A percentile compares a stretch with the other conserved stretches of the same genome.
Conservation (phyloP, 139 green algal species). For the Desmodesmus armatus region DNA sequence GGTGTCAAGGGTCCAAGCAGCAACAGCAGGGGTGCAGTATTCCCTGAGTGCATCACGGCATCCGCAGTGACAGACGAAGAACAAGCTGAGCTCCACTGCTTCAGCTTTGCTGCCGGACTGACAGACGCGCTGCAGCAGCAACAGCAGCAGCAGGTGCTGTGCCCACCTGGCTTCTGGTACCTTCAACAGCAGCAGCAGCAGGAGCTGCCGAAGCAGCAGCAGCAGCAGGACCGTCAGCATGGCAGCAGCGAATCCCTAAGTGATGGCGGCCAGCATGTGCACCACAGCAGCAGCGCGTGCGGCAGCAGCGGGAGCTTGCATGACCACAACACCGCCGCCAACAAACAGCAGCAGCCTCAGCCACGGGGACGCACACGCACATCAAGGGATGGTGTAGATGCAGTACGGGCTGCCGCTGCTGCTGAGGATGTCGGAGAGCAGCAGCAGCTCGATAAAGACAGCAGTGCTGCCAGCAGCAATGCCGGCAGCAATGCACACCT, state of each 20-base stretch:
- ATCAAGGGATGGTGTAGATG: not conserved
- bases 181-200: not conserved
- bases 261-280: not conserved
- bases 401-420: not conserved
- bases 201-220: not conserved
- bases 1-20: not conserved
- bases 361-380: not conserved
- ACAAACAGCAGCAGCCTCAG: not conserved
- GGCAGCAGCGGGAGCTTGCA: not conserved
- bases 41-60: constrained; percentile 21
- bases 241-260: not conserved
- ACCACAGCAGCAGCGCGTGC: not conserved
- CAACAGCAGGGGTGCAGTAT: constrained; percentile 18
- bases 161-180: not conserved
- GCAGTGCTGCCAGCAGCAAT: not conserved
- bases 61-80: constrained; percentile 19
- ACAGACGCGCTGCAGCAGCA: not conserved
- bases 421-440: not conserved
- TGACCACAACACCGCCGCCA: too few species aligned
- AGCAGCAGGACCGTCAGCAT: not conserved
- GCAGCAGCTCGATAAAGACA: not conserved
- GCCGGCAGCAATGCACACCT: constrained; percentile 1
- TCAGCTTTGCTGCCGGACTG: constrained; percentile 3
- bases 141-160: not conserved
- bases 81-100: not conserved